Evolutionary conservation across 2,329 filamentous ascomycete species (phyloP), one percentile per base, ranked within the genome.

Genomic region (Ascochyta viciae-villosae): DNA sequence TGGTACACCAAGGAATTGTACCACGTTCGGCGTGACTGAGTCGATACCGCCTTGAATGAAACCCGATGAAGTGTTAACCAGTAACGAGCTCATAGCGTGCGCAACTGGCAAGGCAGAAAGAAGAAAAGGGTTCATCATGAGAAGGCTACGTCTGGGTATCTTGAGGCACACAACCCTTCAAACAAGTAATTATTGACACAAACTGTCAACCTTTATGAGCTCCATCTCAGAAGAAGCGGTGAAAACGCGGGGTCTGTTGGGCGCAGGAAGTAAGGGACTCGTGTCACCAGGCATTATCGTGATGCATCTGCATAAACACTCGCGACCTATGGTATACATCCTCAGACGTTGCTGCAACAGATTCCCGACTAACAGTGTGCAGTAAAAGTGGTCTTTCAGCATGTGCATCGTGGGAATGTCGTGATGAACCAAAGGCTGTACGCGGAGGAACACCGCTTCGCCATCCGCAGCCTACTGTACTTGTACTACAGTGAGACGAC

Each of bases 1-100:
- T 2, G 75, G 75, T 3, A 77, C 66, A 10, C 69, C 66, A n/a
- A 72, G 66, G 50, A 74, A 76, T 50, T 76, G 68, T 10, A 72
- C 71, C 9, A 77, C 74, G 39, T 72, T 65, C 0, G 75, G 74
- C 9, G 69, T 69, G 12, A 62, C 68, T 31, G 63, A 50, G 35
- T 76, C 70, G 6, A 74, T 52, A n/a, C 72, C 56, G 7, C 75
- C 75, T 19, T 66, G 66, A 27, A 73, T 62, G 13, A 42, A 13
- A 6, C 69, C 68, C n/a, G 67, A 69, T 5, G 67, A 60, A 10
- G 69, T 71, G 8, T 64, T 56, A 13, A 69, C 47, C 3, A 48
- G 41, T 22, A 64, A 29, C 9, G 56, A 63, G 27, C 31, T 53
- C 5, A 62, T 37, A 34, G 65, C 67, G n/a, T 31, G 15, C n/a